Evolutionary conservation across 75 land plant genomes (phyloP), one percentile per base, ranked within the genome.

Genomic region (Selaginella tamariscina): DNA sequence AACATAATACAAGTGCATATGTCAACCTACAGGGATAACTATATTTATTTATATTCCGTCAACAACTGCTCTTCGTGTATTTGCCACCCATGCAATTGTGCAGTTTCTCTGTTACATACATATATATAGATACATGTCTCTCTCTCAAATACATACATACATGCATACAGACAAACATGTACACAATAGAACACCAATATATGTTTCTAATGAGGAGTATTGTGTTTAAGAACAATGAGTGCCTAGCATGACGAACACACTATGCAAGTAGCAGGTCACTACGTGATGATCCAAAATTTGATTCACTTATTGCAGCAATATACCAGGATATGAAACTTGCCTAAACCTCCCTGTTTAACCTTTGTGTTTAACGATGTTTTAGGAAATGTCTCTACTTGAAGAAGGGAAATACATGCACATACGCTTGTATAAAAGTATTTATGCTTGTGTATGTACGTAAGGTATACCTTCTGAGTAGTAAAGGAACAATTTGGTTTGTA

Each of bases 221-320:
- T n/a, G n/a, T n/a, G n/a, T 20, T 20, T 49, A 94, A 96, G 71
- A 94, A 94, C 71, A 94, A 89, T 75, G 98, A 94, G 66, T 94
- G 98, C 62, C 98, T 96, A 68, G 91, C 91, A 27, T 94, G 98
- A 77, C 86, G 98, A 21, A 90, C 98, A 54, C 98, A 94, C 65
- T 94, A 96, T 83, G 96, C 98, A 69, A 94, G 98, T 75, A 82
- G 98, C 5, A 85, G 98, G 8, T 94, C 98, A 62, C 74, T 94
- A 72, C 86, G 98, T 71, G 98, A 94, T 79, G 98, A 94, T 82
- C 88, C 91, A 65, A 94, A 86, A 65, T 94, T 81, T 83, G 98
- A 94, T 82, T 79, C 91, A 32, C 57, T 94, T 20, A 87, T 94
- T 71, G 83, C 91, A 68, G 83, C 83, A 22, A 56, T 94, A 30